Base-by-base conservation (phyloP, 1,139 yeast genomes). In the Zhuliangozyma blackwelliae region DNA sequence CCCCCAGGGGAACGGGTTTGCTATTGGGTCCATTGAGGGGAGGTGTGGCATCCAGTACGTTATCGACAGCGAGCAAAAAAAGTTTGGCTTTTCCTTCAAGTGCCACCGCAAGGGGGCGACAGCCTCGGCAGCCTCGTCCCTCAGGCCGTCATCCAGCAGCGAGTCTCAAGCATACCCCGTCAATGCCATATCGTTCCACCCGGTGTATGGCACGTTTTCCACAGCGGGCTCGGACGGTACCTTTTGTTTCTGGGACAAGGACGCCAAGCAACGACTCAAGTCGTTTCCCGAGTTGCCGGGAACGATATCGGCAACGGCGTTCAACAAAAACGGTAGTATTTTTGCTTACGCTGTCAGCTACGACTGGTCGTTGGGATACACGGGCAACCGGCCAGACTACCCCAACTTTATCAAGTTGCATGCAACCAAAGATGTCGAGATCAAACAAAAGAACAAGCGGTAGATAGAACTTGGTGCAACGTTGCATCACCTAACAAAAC, bases 171-270 rank as follows among this genome's bases (percentile, higher is more conserved):
- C 90, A 27, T 92, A 80, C 54, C 69, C 96, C 1, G 82, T 94
- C 33, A 88, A 89, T 57, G 75, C 85, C 36, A 83, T 92, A 36
- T 71, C 79, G 12, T 87, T 90, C 68, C 97, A 94, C 55, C 98
- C 98, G 5, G 65, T 76, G 11, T 83, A 81, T 59, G 96, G 96
- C 30, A 89, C 98, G 1, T 84, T 94, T 59, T 81, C 83, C 37
- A 94, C 98, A 5, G 95, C 96, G 1, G 98, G 98, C 10, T 77
- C 94, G 28, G 98, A 94, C 59, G 98, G 98, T 11, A 75, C 94
- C 7, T 84, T 89, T 65, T 83, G 90, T 52, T 84, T 86, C 65
- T 94, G 99, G 99, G 98, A 94, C 59, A 89, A 88, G 61, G 96
- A 88, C 52, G 85, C 94, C 37, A 79, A 84, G 57, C 95, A 87